Evolutionary conservation across 768 basidiomycete genomes (phyloP).

Genomic region (Phylloporus sp.): DNA sequence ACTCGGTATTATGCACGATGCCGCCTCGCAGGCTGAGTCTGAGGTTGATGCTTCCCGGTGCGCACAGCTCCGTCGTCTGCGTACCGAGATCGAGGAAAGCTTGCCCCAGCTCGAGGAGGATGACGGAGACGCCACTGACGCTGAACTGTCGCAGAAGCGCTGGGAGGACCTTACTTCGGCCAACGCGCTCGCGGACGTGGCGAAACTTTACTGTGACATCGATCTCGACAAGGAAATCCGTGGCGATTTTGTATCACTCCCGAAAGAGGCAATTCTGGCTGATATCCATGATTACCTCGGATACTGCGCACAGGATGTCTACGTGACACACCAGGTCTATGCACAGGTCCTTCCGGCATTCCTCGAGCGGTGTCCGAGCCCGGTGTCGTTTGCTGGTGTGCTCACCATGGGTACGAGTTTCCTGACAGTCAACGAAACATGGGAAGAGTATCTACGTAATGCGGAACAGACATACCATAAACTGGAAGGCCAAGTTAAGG

Average conservation of each 20-base stretch:
- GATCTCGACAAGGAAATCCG: constrained; percentile 74
- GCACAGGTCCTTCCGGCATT: constrained; percentile 75
- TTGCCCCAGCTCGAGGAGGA: constrained; percentile 35
- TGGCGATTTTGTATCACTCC: constrained; percentile 68
- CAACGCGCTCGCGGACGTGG: constrained; percentile 91
- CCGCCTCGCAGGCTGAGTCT: constrained; percentile 30
- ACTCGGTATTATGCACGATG: constrained; percentile 47
- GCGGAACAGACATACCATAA: constrained; percentile 76
- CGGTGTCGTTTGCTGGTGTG: constrained; percentile 88
- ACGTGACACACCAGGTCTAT: constrained; percentile 81
- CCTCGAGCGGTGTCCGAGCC: constrained; percentile 79
- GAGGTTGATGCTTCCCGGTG: constrained; percentile 39
- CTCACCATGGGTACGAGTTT: constrained; percentile 91
- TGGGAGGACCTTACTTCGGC: constrained; percentile 95
- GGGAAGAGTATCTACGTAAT: constrained; percentile 76
- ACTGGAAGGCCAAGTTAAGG: constrained; percentile 60
- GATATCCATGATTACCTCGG: constrained; percentile 69
- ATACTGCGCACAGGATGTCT: constrained; percentile 86
- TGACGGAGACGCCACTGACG: constrained; percentile 38
- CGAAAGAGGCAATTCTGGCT: constrained; percentile 59
- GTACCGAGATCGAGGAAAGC: constrained; percentile 38
- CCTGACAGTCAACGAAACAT: constrained; percentile 83
- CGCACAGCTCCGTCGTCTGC: constrained; percentile 38
- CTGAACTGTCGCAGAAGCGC: constrained; percentile 47
- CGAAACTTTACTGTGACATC: constrained; percentile 82